phyloP scores from a whole-genome alignment of 768 basidiomycete genomes.

The Candolleomyces aberdarensis region DNA sequence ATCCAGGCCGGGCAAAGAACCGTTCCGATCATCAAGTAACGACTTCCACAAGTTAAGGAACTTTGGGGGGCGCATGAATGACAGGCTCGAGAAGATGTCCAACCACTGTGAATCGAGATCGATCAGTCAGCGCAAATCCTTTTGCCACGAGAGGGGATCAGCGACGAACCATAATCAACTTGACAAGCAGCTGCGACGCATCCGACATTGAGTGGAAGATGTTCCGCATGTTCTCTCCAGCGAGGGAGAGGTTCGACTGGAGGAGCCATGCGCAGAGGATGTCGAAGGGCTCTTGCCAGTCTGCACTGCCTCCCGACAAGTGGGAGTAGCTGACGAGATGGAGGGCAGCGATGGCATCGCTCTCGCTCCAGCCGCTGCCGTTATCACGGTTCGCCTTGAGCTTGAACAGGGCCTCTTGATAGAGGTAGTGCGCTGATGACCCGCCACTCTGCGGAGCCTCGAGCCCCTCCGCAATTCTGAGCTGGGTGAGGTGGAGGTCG shows the following conservation, averaged over 20 bases:
- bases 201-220: slow-evolving; percentile 52
- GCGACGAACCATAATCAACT: slow-evolving; percentile 66
- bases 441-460: slow-evolving; percentile 51
- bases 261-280: slow-evolving; percentile 76
- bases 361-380: slow-evolving; percentile 54
- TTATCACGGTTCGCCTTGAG: slow-evolving; percentile 53
- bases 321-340: slow-evolving; percentile 75
- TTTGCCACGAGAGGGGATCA: background rate
- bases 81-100: slow-evolving; percentile 71
- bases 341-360: slow-evolving; percentile 74
- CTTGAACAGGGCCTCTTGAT: slow-evolving; percentile 65
- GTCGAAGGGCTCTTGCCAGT: slow-evolving; percentile 69
- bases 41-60: slow-evolving; percentile 65
- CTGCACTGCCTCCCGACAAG: slow-evolving; percentile 61
- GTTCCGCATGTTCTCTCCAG: slow-evolving; percentile 59
- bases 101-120: slow-evolving; percentile 53
- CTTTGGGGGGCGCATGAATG: slow-evolving; percentile 57
- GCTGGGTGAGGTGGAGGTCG: slow-evolving; percentile 62
- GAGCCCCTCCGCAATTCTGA: slow-evolving; percentile 60
- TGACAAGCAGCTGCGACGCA: slow-evolving; percentile 57
- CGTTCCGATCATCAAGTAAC: slow-evolving; percentile 52
- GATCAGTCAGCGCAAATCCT: slow-evolving; percentile 12
- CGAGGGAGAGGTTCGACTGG: slow-evolving; percentile 57
- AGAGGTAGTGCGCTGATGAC: slow-evolving; percentile 60
- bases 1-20: slow-evolving; percentile 30